These are phyloP conservation scores for Pleurotus giganteus DNA, from an alignment of 768 basidiomycete genomes.

Conservation along the genomic window DNA sequence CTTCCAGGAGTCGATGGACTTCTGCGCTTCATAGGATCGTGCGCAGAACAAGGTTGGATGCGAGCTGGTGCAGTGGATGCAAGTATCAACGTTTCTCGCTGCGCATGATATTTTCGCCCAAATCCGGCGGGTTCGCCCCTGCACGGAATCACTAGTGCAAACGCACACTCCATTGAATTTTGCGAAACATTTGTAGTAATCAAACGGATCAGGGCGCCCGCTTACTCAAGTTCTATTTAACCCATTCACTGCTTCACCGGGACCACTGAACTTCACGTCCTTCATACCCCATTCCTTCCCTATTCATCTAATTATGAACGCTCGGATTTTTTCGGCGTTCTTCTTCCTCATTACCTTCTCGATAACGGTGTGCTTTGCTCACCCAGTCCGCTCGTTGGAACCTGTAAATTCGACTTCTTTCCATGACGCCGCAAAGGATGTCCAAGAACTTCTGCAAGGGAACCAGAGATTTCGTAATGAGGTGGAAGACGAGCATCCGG, in stretches of 20 bases:
- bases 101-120: too few relatives aligned
- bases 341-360: not conserved
- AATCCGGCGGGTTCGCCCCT: not conserved
- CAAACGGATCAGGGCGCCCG: not conserved
- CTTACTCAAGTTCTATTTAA: not conserved
- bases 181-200: not conserved
- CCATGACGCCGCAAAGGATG: not conserved
- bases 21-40: not conserved
- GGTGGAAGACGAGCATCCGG: constrained; percentile 1
- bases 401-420: constrained; percentile 7
- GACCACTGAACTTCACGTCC: not conserved
- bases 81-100: not conserved
- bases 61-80: too few relatives aligned
- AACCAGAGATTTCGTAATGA: constrained; percentile 1
- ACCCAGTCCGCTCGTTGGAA: constrained; percentile 6
- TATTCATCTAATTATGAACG: not conserved
- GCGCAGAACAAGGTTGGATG: not conserved
- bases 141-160: not conserved
- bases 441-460: not conserved
- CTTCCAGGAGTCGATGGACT: not conserved
- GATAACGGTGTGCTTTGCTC: not conserved
- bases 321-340: not conserved
- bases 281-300: not conserved
- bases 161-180: not conserved
- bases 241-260: not conserved